phyloP scores from a whole-genome alignment of 169 alveolate species.

The Cryptosporidium tyzzeri region DNA sequence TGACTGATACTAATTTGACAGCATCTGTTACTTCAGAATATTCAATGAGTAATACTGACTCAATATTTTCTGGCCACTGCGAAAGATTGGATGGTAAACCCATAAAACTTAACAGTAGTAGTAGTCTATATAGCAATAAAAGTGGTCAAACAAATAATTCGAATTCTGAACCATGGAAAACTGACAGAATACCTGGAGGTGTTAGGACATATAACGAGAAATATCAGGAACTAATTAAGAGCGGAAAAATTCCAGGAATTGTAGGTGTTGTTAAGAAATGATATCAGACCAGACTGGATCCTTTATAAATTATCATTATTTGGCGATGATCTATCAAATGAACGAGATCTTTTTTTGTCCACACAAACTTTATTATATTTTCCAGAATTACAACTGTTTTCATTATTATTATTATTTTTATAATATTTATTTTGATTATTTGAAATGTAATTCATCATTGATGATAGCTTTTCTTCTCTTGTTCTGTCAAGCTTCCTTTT shows the following conservation, averaged over 20 bases:
- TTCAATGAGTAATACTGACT: background rate
- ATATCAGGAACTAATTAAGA: conserved; percentile 82
- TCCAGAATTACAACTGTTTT: background rate
- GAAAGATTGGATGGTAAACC: conserved; percentile 71
- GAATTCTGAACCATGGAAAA: conserved; percentile 50
- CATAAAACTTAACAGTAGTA: conserved; percentile 21
- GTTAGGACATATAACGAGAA: conserved; percentile 81
- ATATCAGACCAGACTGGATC: too few relatives aligned
- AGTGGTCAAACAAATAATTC: background rate
- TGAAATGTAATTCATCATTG: conserved; percentile 18
- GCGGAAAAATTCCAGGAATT: conserved; percentile 83
- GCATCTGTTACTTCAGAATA: conserved; percentile 36
- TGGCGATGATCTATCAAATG: conserved; percentile 71
- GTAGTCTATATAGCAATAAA: background rate
- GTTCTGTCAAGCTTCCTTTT: conserved; percentile 18
- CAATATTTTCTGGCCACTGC: conserved; percentile 52
- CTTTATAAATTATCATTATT: conserved; percentile 12
- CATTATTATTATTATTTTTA: background rate
- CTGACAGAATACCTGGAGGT: conserved; percentile 55
- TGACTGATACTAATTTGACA: conserved; percentile 39
- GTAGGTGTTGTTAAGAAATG: conserved; percentile 70
- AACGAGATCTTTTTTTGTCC: conserved; percentile 33
- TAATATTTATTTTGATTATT: background rate
- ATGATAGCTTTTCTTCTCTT: conserved; percentile 57
- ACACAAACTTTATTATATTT: background rate